phyloP scores from a whole-genome alignment of 1,284 basidiomycete species.

The Coniferiporia sulphurascens region DNA sequence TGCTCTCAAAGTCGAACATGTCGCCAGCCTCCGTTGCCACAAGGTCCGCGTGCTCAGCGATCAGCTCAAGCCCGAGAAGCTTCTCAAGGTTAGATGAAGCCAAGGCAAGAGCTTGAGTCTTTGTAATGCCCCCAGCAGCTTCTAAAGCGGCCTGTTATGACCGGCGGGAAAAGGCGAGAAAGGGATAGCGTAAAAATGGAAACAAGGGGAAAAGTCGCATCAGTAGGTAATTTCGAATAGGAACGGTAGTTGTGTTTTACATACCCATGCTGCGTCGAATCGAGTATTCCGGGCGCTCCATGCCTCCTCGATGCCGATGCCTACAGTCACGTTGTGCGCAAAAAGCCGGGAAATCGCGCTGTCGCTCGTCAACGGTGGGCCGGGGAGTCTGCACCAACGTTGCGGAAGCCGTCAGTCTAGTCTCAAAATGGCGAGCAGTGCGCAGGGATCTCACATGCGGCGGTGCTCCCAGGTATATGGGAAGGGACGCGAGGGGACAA shows the following conservation, averaged over 20 bases:
- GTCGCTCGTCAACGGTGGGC: slow-evolving; percentile 47
- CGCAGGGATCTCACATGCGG: slow-evolving; percentile 32
- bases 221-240: neutral
- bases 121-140: slow-evolving; percentile 42
- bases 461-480: slow-evolving; percentile 47
- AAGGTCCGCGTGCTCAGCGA: slow-evolving; percentile 39
- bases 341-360: slow-evolving; percentile 44
- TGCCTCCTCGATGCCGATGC: slow-evolving; percentile 42
- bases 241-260: slow-evolving; percentile 11
- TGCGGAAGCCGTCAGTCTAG: neutral
- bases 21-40: slow-evolving; percentile 63
- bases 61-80: slow-evolving; percentile 50
- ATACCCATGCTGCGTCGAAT: slow-evolving; percentile 51
- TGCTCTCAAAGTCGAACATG: slow-evolving; percentile 54
- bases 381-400: slow-evolving; percentile 37
- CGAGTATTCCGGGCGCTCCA: slow-evolving; percentile 48
- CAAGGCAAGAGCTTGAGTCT: slow-evolving; percentile 51
- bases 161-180: neutral
- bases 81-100: slow-evolving; percentile 60
- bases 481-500: slow-evolving; percentile 46
- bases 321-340: slow-evolving; percentile 48
- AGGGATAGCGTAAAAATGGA: neutral
- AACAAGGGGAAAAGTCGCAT: neutral
- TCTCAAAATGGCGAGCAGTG: neutral
- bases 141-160: slow-evolving; percentile 29